Evolutionary conservation across 2,329 filamentous ascomycete genomes (phyloP), one percentile per base, ranked within the genome.

Genomic region (Colletotrichum agaves): DNA sequence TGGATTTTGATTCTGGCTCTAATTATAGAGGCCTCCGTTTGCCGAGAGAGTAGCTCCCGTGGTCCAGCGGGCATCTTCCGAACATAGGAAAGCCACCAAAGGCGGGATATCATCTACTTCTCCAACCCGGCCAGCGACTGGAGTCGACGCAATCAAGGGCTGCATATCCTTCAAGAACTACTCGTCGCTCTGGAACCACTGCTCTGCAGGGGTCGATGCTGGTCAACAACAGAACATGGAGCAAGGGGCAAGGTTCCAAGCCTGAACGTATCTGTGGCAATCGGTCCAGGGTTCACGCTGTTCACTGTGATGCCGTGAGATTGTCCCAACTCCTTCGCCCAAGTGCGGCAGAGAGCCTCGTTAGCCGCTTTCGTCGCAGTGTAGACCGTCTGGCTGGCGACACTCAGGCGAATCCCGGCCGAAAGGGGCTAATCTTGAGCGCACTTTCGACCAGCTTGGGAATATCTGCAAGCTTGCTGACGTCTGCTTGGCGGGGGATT

Each of bases 351-450:
- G 2, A 76, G 52, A 4, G 73, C 72, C 59, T 78, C 77, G 19
- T 73, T 63, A 0, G 78, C 78, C 3, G 76, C 78, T 55, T 79
- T 79, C 0, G 76, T 78, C 1, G 76, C 72, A 0, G 70, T 74
- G 31, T 80, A 80, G 0, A 80, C 75, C 0, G 76, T 75, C 41
- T 76, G 70, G 0, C 69, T 71, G 1, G 75, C 70, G 3, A 76
- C 66, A 0, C 76, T 77, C 2, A 77, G 60, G 0, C 76, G 73
- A 2, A 77, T 76, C 13, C 69, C 73, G 2, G 73, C 73, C 0
- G 77, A 78, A 56, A 70, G 5, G 31, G 12, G 55, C 71, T 73
- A 2, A 74, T 47, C 35, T 69, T 52, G 6, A 74, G 31, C 1
- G 73, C 72, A 2, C 61, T 64, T 0, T 71, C 60, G 1, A 74